Base-by-base conservation (phyloP, 75 land plant genomes). In the Cryptomeria japonica region DNA sequence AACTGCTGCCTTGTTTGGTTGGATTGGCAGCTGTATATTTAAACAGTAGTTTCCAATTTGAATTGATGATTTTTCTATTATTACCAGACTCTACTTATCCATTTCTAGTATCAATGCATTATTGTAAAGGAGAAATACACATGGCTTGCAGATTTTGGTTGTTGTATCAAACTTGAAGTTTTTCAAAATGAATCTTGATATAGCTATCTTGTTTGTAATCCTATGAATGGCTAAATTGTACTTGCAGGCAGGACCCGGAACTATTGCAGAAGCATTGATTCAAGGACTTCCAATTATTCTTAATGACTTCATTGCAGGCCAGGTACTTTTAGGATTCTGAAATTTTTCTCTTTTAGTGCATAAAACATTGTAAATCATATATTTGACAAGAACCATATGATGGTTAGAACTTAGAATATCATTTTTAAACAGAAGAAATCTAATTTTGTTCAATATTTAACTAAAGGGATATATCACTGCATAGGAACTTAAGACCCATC, bases 191-290 rank as follows among this genome's bases (percentile, higher is more conserved):
- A 28, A 46, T 56, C 39, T 64, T 34, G 36, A 13, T 75, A 12
- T 75, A 75, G 13, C 34, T 75, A 32, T 32, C 77, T 75, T 75
- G 37, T 75, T 34, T 75, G 16, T 75, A 75, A 75, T 75, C 76
- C 3, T 32, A 73, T 85, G 15, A 16, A 55, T 44, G 25, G 31
- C 9, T 56, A 31, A n/a, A 83, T 37, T 82, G 61, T 32, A 31
- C 64, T 80, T 87, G 55, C 86, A 97, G 99, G 99, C 99, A 38
- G 99, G 99, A 36, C 99, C 99, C 22, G 99, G 99, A 53, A 97
- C 99, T 38, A 97, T 97, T 88, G 98, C 99, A 77, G 99, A 97
- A 86, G 98, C 98, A 13, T 93, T 97, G 93, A 94, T 97, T 55
- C 86, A 96, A 77, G 99, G 98, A 1, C 96, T 96, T 83, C 98